Evolutionary conservation across 495 filamentous ascomycete genomes (phyloP).

Genomic region (Cairneyella variabilis): DNA sequence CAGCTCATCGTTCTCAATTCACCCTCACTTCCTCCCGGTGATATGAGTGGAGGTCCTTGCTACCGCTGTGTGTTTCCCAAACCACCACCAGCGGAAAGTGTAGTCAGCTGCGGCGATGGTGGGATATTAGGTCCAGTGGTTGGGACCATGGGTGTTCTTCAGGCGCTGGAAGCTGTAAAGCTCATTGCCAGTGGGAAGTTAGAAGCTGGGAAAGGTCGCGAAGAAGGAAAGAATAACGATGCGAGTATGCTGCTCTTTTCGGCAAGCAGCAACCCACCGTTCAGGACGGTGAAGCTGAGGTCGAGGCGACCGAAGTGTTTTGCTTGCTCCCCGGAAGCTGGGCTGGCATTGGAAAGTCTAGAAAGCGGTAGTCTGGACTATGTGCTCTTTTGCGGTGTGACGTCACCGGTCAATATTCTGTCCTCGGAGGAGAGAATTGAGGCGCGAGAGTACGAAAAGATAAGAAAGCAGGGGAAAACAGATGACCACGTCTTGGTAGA

Average conservation of each 20-base stretch:
- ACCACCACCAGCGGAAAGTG: conserved; percentile 74
- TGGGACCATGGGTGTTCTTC: conserved; percentile 87
- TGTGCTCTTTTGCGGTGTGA: conserved; percentile 69
- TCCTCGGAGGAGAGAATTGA: conserved; percentile 58
- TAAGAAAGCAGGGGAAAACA: conserved; percentile 10
- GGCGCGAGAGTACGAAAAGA: conserved; percentile 47
- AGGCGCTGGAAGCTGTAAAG: conserved; percentile 88
- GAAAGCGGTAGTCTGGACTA: conserved; percentile 67
- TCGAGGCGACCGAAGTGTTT: conserved; percentile 63
- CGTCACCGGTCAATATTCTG: conserved; percentile 46
- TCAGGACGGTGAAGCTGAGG: conserved; percentile 70
- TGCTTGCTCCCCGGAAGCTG: conserved; percentile 62
- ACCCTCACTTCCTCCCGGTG: conserved; percentile 46
- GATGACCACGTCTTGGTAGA: conserved; percentile 63
- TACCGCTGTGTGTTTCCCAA: conserved; percentile 91
- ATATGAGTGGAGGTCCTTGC: conserved; percentile 60
- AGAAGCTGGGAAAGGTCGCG: not conserved
- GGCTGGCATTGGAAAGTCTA: conserved; percentile 59
- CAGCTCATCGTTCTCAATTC: conserved; percentile 83
- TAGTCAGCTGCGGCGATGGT: conserved; percentile 83
- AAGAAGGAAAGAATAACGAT: conserved; percentile 20
- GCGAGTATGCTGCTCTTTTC: conserved; percentile 66
- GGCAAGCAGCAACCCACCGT: conserved; percentile 58
- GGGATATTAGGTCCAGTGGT: conserved; percentile 92
- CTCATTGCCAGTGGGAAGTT: conserved; percentile 48